A percentile compares a stretch with the other conserved stretches of the same genome.
Conservation (phyloP, 2,329 filamentous ascomycete genomes). For the Fusarium brachygibbosum region DNA sequence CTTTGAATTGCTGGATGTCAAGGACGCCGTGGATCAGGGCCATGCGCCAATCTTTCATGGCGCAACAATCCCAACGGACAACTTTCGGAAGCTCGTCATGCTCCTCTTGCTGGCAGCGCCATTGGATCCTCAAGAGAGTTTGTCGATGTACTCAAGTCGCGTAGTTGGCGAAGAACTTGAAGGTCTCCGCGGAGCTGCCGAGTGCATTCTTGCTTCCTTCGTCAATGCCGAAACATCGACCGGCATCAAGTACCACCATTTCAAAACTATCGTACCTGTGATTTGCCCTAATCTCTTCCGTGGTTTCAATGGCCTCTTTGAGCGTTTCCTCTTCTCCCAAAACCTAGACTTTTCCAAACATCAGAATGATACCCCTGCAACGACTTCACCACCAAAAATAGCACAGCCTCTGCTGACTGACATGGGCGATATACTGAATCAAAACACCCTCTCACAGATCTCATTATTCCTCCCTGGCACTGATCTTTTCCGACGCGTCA, state of each 20-base stretch:
- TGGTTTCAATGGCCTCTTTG: slow-evolving; percentile 77
- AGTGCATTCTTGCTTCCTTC: slow-evolving; percentile 76
- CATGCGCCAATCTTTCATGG: slow-evolving; percentile 66
- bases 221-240: slow-evolving; percentile 73
- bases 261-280: slow-evolving; percentile 70
- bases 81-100: slow-evolving; percentile 78
- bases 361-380: slow-evolving; percentile 49
- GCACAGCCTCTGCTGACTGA: slow-evolving; percentile 66
- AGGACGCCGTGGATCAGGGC: slow-evolving; percentile 70
- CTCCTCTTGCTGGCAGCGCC: slow-evolving; percentile 77
- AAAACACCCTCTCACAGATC: slow-evolving; percentile 75
- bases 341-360: slow-evolving; percentile 75
- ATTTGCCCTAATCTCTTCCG: slow-evolving; percentile 76
- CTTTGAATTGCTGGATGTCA: slow-evolving; percentile 75
- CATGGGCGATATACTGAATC: slow-evolving; percentile 72
- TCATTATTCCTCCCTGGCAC: slow-evolving; percentile 78
- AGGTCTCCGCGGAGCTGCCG: slow-evolving; percentile 71
- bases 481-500: slow-evolving; percentile 74
- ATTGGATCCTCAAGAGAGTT: slow-evolving; percentile 72
- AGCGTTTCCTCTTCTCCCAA: slow-evolving; percentile 81
- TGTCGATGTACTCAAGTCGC: slow-evolving; percentile 71
- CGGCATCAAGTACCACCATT: slow-evolving; percentile 72
- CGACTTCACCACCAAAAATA: slow-evolving; percentile 41
- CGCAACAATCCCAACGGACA: slow-evolving; percentile 80
- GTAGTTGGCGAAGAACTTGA: slow-evolving; percentile 69